A percentile compares a stretch with the other conserved stretches of the same genome.
Evolutionary conservation across 1,284 basidiomycete genomes (phyloP).

Genomic region (Cutaneotrichosporon sp.): DNA sequence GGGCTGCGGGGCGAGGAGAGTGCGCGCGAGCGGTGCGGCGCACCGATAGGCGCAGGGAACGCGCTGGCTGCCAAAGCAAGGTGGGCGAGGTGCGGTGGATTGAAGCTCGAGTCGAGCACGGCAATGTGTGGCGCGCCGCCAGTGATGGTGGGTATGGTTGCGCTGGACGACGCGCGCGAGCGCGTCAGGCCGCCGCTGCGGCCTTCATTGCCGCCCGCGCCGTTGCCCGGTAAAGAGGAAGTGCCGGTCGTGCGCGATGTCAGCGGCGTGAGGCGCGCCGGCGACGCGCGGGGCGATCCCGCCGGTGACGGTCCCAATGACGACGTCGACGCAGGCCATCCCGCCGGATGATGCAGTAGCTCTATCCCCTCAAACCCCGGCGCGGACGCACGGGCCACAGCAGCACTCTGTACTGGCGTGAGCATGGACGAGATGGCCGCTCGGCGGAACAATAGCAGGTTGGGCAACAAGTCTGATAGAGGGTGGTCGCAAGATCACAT

Average conservation of each 20-base stretch:
- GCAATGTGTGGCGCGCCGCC: slow-evolving; percentile 37
- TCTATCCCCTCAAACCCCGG: slow-evolving; percentile 19
- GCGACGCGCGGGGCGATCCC: not conserved
- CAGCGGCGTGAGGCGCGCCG: not conserved
- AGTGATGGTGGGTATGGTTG: not conserved
- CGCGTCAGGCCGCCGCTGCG: not conserved
- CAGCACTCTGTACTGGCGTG: not conserved
- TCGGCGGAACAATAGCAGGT: too few species aligned
- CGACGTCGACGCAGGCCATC: slow-evolving; percentile 22
- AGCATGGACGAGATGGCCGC: slow-evolving; percentile 21
- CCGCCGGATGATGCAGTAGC: slow-evolving; percentile 26
- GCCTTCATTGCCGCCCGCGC: not conserved
- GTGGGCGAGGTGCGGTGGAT: slow-evolving; percentile 87
- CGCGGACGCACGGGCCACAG: slow-evolving; percentile 5
- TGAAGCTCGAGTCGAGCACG: slow-evolving; percentile 87
- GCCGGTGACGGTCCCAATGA: slow-evolving; percentile 5
- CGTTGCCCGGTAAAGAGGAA: too few species aligned
- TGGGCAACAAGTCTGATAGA: too few species aligned
- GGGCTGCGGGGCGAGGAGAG: slow-evolving; percentile 18
- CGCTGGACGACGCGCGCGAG: not conserved
- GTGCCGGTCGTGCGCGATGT: too few species aligned
- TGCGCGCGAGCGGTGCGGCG: slow-evolving; percentile 24
- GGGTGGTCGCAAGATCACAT: too few species aligned
- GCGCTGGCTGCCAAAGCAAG: slow-evolving; percentile 60
- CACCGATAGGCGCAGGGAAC: slow-evolving; percentile 18